Base-by-base conservation (phyloP, 352 stramenopile species). In the Thraustotheca clavata region DNA sequence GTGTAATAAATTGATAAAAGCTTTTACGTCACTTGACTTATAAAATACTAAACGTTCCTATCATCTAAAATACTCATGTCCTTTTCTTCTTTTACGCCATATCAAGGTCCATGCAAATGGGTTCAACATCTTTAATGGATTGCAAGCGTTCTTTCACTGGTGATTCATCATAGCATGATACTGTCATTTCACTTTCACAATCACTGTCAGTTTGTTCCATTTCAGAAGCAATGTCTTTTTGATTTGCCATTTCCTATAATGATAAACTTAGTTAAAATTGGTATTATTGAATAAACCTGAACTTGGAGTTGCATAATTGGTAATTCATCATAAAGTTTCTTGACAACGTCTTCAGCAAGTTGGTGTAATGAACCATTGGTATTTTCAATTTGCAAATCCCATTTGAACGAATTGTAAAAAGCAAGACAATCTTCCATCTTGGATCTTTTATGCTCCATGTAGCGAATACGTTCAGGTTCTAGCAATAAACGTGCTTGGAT, bases 371-470 rank as follows among this genome's bases (percentile, higher is more conserved):
- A 85, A 33, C 67, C 69, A 11, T 82, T 72, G 47, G 86, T 78
- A 62, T 94, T 95, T 22, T 71, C 31, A 14, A 92, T 75, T 11
- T 73, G 77, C 24, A 91, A 67, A 68, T 94, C 86, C 86, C 86
- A 95, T 26, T 65, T 34, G 52, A 94, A 94, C 14, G 36, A 57
- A 57, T 91, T 75, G 70, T 95, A 95, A 62, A 92, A 92, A 1
- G 69, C 75, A 12, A 91, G 67, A 39, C 81, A 91, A 57, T 88
- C 62, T 41, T 94, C 83, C 84, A 95, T 93, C 83, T 85, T 92
- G 57, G 76, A 71, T 14, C 77, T 71, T 71, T 94, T 89, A 74
- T 90, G 82, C 59, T 96, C 87, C 50, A 89, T 86, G 41, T 88
- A 86, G 2, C 77, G 76, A 29, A 86, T 69, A 31, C 87, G 83